These are phyloP conservation scores for Plasmodium adleri DNA, from an alignment of 169 alveolate genomes.

Conservation along the genomic window DNA sequence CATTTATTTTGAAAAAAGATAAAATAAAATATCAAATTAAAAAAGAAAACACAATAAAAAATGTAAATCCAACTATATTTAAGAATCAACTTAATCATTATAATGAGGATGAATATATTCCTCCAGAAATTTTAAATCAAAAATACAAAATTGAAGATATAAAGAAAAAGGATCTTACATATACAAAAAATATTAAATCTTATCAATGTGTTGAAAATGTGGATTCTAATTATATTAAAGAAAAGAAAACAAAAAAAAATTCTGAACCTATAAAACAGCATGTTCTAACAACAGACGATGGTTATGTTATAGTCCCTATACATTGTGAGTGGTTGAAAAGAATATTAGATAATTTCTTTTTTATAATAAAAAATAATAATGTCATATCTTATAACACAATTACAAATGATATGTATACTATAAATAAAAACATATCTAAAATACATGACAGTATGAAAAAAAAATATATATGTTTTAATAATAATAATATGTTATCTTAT, in stretches of 20 bases:
- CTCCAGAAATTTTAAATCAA: not conserved
- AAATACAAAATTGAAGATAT: not conserved
- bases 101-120: not conserved
- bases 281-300: slow-evolving; percentile 45
- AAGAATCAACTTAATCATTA: not conserved
- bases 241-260: not conserved
- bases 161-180: not conserved
- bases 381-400: slow-evolving; percentile 19
- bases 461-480: too few relatives aligned
- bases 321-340: slow-evolving; percentile 56
- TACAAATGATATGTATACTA: not conserved
- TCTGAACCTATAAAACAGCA: not conserved
- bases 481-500: too few relatives aligned
- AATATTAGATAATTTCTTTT: slow-evolving; percentile 36
- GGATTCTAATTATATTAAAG: not conserved
- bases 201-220: not conserved
- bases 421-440: too few relatives aligned
- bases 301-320: slow-evolving; percentile 72
- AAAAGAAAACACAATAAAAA: not conserved
- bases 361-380: slow-evolving; percentile 34
- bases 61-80: too few relatives aligned
- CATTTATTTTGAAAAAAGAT: not conserved
- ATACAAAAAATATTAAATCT: not conserved
- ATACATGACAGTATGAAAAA: too few relatives aligned
- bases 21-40: not conserved